These are phyloP conservation scores for Ceratocystis colombiana DNA, from an alignment of 2,329 filamentous ascomycete genomes.

Conservation along the genomic window DNA sequence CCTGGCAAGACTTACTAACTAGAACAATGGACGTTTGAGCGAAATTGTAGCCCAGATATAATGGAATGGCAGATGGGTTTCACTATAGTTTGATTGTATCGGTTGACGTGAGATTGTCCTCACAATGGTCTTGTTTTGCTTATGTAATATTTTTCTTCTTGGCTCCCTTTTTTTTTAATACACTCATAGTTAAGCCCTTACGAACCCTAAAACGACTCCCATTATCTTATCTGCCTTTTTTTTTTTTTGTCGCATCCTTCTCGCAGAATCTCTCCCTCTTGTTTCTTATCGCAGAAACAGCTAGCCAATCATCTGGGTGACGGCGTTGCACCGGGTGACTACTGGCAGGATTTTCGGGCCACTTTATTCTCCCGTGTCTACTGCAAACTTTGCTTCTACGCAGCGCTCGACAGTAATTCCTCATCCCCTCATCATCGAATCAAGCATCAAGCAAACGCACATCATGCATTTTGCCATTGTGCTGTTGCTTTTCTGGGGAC, in stretches of 20 bases:
- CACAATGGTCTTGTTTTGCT: not conserved
- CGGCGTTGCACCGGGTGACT: not conserved
- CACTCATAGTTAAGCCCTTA: not conserved
- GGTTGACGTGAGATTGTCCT: not conserved
- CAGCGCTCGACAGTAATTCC: not conserved
- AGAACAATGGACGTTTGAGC: not conserved
- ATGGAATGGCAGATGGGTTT: not conserved
- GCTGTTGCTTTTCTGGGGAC: slow-evolving; percentile 12
- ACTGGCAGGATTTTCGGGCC: not conserved
- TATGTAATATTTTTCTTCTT: not conserved
- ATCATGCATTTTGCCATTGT: slow-evolving; percentile 3
- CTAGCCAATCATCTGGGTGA: not conserved
- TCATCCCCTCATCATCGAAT: not conserved
- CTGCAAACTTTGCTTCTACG: not conserved
- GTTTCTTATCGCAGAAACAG: not conserved
- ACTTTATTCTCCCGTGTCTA: not conserved
- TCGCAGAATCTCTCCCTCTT: not conserved
- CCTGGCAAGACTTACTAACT: not conserved
- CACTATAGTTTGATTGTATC: not conserved
- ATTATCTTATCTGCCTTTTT: not conserved
- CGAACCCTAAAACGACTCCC: not conserved
- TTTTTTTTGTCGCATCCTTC: not conserved
- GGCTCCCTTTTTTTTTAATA: not conserved
- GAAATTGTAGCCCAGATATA: not conserved
- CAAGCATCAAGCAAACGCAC: slow-evolving; percentile 1